Evolutionary conservation across 306 rosid species (phyloP), one percentile per base, ranked within the genome.

Genomic region (Dalbergia cochinchinensis): DNA sequence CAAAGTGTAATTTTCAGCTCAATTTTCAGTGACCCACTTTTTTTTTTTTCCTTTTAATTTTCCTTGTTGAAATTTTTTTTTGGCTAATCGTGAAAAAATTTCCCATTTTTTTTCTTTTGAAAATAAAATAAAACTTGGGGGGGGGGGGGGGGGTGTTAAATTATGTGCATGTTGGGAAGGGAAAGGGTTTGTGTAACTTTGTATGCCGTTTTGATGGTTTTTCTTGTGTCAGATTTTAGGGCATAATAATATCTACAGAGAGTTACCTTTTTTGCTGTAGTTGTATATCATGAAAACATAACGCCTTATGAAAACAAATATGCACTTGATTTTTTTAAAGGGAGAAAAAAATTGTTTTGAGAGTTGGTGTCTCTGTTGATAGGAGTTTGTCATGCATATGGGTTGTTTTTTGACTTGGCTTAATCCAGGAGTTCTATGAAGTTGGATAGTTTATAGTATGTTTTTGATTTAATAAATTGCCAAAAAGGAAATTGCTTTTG

Each of bases 1-100:
- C 99, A 15, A 92, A 95, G 86, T 95, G 99, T 95, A 88, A 76
- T 69, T 62, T 85, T 74, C 2, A 45, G 71, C 65, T 84, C 11
- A 16, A 45, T 59, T 76, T 57, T 22, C 31, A 33, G 18, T 45
- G 74, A 42, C 59, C 78, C 83, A 8, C 18, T 63, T 54, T 9
- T 4, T 11, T 4, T 65, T 47, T 4, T 41, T 41, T 12, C 1
- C 31, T 3, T 26, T 26, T 26, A 26, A 26, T 26, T 26, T 26
- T 26, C 53, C 18, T 73, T 45, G 67, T 62, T 77, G 6, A 74
- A 16, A 31, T 57, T 65, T 58, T 67, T n/a, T 4, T 58, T 67
- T n/a, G 6, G 45, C 61, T 77, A 59, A 11, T 42, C 11, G 44
- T 78, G 61, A 13, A 54, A 61, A 54, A 50, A 68, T 69, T 42